Conservation (phyloP, 805 yeast species). For the Ogataea pignaliae region DNA sequence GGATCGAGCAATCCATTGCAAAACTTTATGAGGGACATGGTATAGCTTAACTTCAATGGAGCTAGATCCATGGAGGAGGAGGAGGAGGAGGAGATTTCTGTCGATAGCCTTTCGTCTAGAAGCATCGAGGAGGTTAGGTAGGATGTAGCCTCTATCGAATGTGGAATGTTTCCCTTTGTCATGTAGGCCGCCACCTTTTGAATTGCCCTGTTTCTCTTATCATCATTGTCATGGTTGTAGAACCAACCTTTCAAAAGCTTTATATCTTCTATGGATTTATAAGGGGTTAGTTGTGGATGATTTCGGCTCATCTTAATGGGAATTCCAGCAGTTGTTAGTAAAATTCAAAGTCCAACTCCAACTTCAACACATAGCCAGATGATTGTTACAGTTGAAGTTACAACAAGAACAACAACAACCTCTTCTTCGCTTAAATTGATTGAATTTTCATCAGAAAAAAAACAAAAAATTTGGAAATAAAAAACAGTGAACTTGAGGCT, state of each 20-base stretch:
- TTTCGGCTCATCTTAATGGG: background rate
- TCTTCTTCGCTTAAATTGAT: too few relatives aligned
- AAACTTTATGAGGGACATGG: slow-evolving; percentile 75
- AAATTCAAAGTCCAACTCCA: too few relatives aligned
- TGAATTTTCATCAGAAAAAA: too few relatives aligned
- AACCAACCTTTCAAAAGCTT: slow-evolving; percentile 46
- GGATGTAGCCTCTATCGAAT: slow-evolving; percentile 65
- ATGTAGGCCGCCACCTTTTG: slow-evolving; percentile 47
- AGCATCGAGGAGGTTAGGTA: slow-evolving; percentile 48
- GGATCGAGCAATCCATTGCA: slow-evolving; percentile 92
- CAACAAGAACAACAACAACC: too few relatives aligned
- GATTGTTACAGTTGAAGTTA: too few relatives aligned
- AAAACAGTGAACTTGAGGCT: too few relatives aligned
- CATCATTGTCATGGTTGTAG: slow-evolving; percentile 32
- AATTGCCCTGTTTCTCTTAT: slow-evolving; percentile 41
- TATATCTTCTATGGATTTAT: slow-evolving; percentile 40
- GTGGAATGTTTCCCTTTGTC: slow-evolving; percentile 65
- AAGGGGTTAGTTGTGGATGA: slow-evolving; percentile 29
- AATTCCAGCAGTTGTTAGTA: too few relatives aligned
- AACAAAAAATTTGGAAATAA: too few relatives aligned
- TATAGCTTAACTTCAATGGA: slow-evolving; percentile 48
- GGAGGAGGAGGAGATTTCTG: background rate
- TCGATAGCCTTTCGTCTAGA: slow-evolving; percentile 32
- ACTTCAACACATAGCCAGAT: too few relatives aligned
- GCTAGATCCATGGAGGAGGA: slow-evolving; percentile 25